Conservation (phyloP, 148 eudicot genomes). For the Spergularia bocconei region DNA sequence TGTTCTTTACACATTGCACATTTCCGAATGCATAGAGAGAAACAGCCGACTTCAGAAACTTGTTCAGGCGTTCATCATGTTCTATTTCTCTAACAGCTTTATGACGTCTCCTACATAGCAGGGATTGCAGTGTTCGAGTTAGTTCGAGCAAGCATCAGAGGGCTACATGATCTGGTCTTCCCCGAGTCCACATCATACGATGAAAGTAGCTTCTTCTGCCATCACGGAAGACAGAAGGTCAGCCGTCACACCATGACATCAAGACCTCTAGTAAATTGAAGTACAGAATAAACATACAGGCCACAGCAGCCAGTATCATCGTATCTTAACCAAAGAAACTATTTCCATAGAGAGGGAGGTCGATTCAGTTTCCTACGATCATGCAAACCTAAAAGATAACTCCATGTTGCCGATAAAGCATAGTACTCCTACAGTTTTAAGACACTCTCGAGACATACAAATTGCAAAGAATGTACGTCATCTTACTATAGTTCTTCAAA, state of each 20-base stretch:
- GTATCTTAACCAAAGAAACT: background rate
- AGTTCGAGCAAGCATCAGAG: conserved; percentile 13
- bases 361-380: background rate
- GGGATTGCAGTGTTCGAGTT: conserved; percentile 36
- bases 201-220: conserved; percentile 35
- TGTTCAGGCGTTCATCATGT: background rate
- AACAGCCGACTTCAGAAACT: no score
- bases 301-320: background rate
- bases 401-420: no score
- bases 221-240: background rate
- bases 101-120: conserved; percentile 21
- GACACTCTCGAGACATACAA: no score
- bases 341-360: background rate
- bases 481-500: no score
- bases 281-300: background rate
- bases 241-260: background rate
- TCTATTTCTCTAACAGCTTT: background rate
- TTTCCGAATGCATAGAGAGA: no score
- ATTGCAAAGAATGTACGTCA: no score
- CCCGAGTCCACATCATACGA: conserved; percentile 38
- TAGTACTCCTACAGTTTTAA: no score
- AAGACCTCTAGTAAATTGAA: background rate
- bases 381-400: background rate
- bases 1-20: no score
- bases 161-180: conserved; percentile 32